Base-by-base conservation (phyloP, 805 yeast species). In the Komagataella phaffii region DNA sequence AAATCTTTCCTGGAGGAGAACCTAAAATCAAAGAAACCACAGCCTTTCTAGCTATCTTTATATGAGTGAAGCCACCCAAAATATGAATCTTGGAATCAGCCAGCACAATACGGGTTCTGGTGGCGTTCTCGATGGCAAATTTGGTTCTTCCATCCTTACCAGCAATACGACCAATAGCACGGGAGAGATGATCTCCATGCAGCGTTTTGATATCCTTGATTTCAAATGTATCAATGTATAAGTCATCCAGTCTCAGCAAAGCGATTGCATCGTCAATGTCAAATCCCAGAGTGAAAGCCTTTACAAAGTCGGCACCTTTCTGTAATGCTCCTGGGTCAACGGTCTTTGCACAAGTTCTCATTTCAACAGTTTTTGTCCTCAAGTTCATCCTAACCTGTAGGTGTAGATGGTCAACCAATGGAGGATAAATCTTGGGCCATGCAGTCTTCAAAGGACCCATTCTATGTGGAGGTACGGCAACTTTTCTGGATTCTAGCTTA, bases 91-190 rank as follows among this genome's bases (percentile, higher is more conserved):
- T 93, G 48, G 95, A 80, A 68, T 93, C 99, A 0, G 99, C 99
- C 58, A 93, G 75, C 23, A 93, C 99, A 46, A 93, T 90, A 74
- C 99, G 85, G 10, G 99, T 93, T 71, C 98, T 81, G 19, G 98
- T 91, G 17, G 99, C 97, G 64, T 93, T 93, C 70, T 93, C 99
- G 63, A 93, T 93, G 36, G 99, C 97, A 67, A 91, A 93, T 72
- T 91, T 93, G 55, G 98, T 93, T 70, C 90, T 91, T 64, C 99
- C 99, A 65, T 93, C 99, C 65, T 93, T 95, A 68, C 99, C 99
- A 12, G 99, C 99, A 68, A 93, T 93, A 77, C 99, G 88, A 63
- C 99, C 99, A 65, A 93, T 93, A 6, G 99, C 99, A 77, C 99
- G 84, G 50, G 96, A 85, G 65, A 93, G 75, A 78, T 93, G 99